Evolutionary conservation across 2,329 filamentous ascomycete genomes (phyloP), one percentile per base, ranked within the genome.

Genomic region (Colletotrichum simmondsii): DNA sequence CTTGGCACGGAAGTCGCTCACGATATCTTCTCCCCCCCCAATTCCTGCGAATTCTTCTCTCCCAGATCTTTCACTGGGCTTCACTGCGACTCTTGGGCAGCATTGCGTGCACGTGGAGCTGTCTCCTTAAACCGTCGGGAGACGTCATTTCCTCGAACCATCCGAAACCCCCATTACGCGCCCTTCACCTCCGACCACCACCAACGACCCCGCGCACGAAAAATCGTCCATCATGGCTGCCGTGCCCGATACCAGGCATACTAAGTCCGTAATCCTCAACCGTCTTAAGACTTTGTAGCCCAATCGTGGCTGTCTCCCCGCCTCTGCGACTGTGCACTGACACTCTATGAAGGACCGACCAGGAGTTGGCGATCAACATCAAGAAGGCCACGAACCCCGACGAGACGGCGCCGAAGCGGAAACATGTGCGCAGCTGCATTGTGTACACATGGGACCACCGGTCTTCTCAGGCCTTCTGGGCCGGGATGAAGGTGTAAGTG

Each of bases 391-490:
- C 91, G 64, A 93, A 87, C 78, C 86, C 86, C 78, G 91, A 93
- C 77, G 91, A 93, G 81, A 89, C 91, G 2, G 91, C 91, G 7
- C 91, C 91, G 49, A 92, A 92, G 82, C 89, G 91, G 79, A 99
- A 99, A 86, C 97, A 99, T 93, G 97, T 99, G 71, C 94, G 97
- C 80, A 95, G 94, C 83, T 97, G 95, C 81, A 99, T 99, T 79
- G 96, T 99, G 58, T 98, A 98, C 84, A 98, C 96, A 72, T 99
- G 97, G 97, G 97, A 99, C 85, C 95, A 99, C 87, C 97, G 97
- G 86, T 97, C 93, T 76, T 97, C 95, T 54, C 89, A 92, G 81
- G 94, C 95, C 80, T 99, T 99, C 83, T 99, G 97, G 97, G 92
- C 94, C 70, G 96, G 95, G 81, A 97, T 99, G 90, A 99, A 99